Evolutionary conservation across 2,329 filamentous ascomycete species (phyloP).

Genomic region (Didymella glomerata): DNA sequence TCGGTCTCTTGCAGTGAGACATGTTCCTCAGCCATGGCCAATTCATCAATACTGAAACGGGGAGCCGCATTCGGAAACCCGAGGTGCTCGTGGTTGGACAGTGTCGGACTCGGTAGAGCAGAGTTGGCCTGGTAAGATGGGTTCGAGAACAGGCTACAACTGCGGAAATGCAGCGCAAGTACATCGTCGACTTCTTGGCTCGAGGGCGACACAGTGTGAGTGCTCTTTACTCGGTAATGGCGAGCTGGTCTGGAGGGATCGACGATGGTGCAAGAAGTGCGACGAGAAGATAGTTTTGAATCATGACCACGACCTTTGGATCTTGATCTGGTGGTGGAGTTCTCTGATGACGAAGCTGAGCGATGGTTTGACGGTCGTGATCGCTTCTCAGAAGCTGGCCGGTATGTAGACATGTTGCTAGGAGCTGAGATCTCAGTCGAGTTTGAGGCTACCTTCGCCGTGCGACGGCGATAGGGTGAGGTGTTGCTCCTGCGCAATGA

Average conservation of each 20-base stretch:
- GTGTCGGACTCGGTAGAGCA: slow-evolving; percentile 31
- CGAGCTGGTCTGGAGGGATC: slow-evolving; percentile 47
- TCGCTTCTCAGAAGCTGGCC: slow-evolving; percentile 39
- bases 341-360: slow-evolving; percentile 43
- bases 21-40: slow-evolving; percentile 22
- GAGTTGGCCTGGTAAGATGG: slow-evolving; percentile 40
- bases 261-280: slow-evolving; percentile 47
- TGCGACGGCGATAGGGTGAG: slow-evolving; percentile 31
- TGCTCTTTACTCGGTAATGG: slow-evolving; percentile 48
- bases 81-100: slow-evolving; percentile 30
- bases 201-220: slow-evolving; percentile 35
- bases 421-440: slow-evolving; percentile 5
- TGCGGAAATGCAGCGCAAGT: slow-evolving; percentile 51
- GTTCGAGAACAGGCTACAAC: slow-evolving; percentile 48
- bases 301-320: slow-evolving; percentile 40
- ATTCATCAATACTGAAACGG: slow-evolving; percentile 33
- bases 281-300: slow-evolving; percentile 47
- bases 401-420: slow-evolving; percentile 12
- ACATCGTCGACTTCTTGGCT: slow-evolving; percentile 51
- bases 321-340: slow-evolving; percentile 35
- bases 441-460: slow-evolving; percentile 22
- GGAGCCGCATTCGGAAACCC: slow-evolving; percentile 19
- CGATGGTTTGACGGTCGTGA: slow-evolving; percentile 35
- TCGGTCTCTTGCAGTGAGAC: slow-evolving; percentile 31
- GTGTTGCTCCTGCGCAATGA: slow-evolving; percentile 38